A percentile compares a stretch with the other conserved stretches of the same genome.
These are phyloP conservation scores for Tetracladium marchalianum DNA, from an alignment of 495 filamentous ascomycete species.

Conservation along the genomic window DNA sequence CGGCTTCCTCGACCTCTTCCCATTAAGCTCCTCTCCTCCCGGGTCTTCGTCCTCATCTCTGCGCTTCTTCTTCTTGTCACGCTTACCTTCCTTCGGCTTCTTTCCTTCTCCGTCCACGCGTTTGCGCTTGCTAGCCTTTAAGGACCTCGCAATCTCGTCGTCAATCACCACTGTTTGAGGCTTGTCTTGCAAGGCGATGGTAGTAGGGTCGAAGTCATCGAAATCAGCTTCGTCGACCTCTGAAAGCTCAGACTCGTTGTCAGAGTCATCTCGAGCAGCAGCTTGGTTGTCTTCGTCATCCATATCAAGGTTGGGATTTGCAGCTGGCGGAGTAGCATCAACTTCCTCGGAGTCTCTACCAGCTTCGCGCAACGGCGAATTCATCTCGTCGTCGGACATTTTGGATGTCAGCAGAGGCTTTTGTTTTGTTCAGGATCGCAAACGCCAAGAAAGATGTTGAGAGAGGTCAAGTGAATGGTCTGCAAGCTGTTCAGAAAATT, in stretches of 20 bases:
- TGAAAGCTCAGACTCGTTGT: slow-evolving; percentile 78
- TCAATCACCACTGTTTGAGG: slow-evolving; percentile 67
- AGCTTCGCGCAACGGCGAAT: slow-evolving; percentile 30
- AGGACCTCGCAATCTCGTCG: slow-evolving; percentile 65
- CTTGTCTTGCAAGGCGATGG: slow-evolving; percentile 66
- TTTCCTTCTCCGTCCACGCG: slow-evolving; percentile 48
- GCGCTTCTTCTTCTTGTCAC: slow-evolving; percentile 62
- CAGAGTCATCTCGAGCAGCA: slow-evolving; percentile 36
- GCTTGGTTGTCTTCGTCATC: slow-evolving; percentile 26
- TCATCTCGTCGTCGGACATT: slow-evolving; percentile 24
- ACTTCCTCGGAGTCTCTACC: slow-evolving; percentile 38
- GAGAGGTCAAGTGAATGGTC: no score
- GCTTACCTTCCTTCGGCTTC: slow-evolving; percentile 65
- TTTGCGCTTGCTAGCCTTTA: slow-evolving; percentile 75
- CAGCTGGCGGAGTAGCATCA: slow-evolving; percentile 26
- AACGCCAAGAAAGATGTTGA: no score
- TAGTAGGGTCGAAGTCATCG: slow-evolving; percentile 75
- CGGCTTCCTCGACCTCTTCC: slow-evolving; percentile 37
- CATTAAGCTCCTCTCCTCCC: slow-evolving; percentile 47
- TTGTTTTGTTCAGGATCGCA: no score
- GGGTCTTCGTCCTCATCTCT: slow-evolving; percentile 42
- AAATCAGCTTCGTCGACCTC: slow-evolving; percentile 95
- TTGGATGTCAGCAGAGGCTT: neutral
- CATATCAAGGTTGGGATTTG: slow-evolving; percentile 20
- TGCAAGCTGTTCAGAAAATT: no score